Base-by-base conservation (phyloP, 2,329 filamentous ascomycete genomes). In the Ophiostoma triangulosporum region DNA sequence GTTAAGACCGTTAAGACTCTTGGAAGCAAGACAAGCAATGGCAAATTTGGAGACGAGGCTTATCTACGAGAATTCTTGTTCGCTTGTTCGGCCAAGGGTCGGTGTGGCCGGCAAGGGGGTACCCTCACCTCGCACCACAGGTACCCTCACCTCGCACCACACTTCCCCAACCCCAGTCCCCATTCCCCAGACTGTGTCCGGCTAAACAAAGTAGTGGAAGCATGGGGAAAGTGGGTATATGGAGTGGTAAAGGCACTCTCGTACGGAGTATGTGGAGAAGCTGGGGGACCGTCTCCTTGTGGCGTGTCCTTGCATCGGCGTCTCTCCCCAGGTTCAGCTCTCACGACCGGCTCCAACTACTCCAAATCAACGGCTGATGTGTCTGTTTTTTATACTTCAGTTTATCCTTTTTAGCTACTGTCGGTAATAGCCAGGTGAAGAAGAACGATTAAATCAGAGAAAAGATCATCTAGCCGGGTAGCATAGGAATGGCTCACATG, bases 331-430 rank as follows among this genome's bases (percentile, higher is more conserved):
- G 11, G 11, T 36, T 24, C 38, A 24, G 12, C 38, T 43, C 38
- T 17, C 11, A 43, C 38, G 38, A 43, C 38, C 8, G n/a, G n/a
- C n/a, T n/a, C 38, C 38, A 20, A 43, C 38, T 43, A 36, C 38
- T 43, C 38, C 38, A 43, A 43, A 17, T 14, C n/a, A 17, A 9
- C 17, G 36, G 17, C 17, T 20, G 20, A 12, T 43, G 1, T 38
- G n/a, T 20, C 9, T 43, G 6, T 17, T 24, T 43, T 43, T 43
- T 43, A 17, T 43, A 43, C 24, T 43, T 43, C 38, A 24, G 12
- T 43, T 43, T 43, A 43, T 43, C 38, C 38, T 43, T 43, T 35
- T 40, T 43, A 43, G 38, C 38, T 43, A 43, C 38, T 43, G 20
- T 24, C 38, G 38, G 17, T 26, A 24, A 24, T 24, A 38, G n/a